A percentile compares a stretch with the other conserved stretches of the same genome.
phyloP scores from a whole-genome alignment of 2,329 filamentous ascomycete species.

The Emmonsia crescens region DNA sequence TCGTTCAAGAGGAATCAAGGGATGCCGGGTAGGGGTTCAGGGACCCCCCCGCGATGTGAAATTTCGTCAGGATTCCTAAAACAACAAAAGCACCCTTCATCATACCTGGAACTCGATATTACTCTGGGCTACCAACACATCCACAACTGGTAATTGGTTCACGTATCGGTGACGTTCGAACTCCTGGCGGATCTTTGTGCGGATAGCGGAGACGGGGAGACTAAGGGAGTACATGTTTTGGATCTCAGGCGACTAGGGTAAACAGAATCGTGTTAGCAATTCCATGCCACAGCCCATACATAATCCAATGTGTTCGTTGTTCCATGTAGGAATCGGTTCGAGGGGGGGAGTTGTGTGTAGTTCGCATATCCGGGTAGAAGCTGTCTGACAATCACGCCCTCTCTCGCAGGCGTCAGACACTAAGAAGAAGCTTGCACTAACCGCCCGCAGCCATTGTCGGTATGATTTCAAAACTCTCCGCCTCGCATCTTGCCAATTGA shows the following conservation, averaged over 20 bases:
- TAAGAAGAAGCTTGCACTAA: constrained; percentile 43
- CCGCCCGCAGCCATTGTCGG: constrained; percentile 90
- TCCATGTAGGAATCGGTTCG: neutral
- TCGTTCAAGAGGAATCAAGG: neutral
- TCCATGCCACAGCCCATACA: neutral
- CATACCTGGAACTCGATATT: constrained; percentile 86
- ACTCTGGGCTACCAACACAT: constrained; percentile 82
- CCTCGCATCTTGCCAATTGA: constrained; percentile 82
- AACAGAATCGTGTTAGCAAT: constrained; percentile 1
- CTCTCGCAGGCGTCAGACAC: neutral
- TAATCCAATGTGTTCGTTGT: constrained; percentile 5
- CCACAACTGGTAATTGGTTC: constrained; percentile 75
- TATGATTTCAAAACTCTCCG: constrained; percentile 79
- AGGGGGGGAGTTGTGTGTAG: neutral
- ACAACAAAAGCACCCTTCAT: neutral
- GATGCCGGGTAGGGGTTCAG: neutral
- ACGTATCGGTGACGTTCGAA: constrained; percentile 94
- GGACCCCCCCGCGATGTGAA: neutral
- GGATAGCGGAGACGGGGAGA: constrained; percentile 74
- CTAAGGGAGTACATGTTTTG: constrained; percentile 94
- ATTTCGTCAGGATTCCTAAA: neutral
- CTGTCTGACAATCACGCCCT: neutral
- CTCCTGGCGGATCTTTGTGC: constrained; percentile 90
- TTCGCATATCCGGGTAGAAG: neutral
- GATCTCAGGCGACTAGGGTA: constrained; percentile 75